phyloP scores from a whole-genome alignment of 768 basidiomycete genomes.

The Lanmaoa rubissima region DNA sequence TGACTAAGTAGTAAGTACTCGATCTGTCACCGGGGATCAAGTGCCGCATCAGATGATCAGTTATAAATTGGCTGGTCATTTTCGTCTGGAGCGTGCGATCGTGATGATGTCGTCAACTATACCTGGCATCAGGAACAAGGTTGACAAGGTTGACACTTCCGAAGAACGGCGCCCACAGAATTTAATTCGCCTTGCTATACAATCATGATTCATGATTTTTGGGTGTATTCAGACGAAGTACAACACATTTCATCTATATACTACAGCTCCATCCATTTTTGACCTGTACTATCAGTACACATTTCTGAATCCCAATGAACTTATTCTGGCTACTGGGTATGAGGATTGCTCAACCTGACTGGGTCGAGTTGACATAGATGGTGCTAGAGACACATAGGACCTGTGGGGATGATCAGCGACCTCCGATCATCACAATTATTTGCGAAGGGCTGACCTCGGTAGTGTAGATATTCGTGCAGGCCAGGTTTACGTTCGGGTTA shows the following conservation, averaged over 20 bases:
- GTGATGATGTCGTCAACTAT: not conserved
- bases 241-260: not conserved
- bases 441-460: conserved; percentile 45
- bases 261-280: not conserved
- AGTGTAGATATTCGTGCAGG: conserved; percentile 55
- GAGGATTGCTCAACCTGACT: conserved; percentile 3
- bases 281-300: not conserved
- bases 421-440: not conserved
- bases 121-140: too few species aligned
- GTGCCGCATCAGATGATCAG: not conserved
- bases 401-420: conserved; percentile 12
- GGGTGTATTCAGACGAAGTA: not conserved
- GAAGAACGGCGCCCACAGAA: not conserved
- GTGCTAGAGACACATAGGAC: conserved; percentile 27
- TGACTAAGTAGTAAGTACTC: not conserved
- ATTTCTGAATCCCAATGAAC: not conserved
- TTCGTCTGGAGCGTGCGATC: not conserved
- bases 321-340: not conserved
- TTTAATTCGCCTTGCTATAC: not conserved
- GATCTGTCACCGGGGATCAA: not conserved
- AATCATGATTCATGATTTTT: too few species aligned
- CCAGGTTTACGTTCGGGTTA: conserved; percentile 60
- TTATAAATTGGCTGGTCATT: not conserved
- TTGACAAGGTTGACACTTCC: not conserved
- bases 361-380: conserved; percentile 22